Conservation (phyloP, 306 rosid genomes). For the Trifolium subterraneum region DNA sequence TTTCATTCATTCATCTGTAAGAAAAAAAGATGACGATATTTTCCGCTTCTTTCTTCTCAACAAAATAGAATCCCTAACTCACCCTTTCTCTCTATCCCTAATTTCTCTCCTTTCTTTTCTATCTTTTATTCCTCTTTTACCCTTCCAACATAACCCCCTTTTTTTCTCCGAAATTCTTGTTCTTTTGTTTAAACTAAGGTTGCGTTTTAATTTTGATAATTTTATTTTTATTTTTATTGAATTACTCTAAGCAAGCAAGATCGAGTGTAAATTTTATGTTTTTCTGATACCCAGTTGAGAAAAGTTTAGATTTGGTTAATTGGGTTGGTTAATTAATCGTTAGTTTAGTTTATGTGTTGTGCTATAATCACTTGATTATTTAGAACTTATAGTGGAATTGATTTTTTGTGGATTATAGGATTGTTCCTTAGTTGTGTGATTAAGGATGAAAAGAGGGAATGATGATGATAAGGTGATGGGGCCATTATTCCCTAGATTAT, state of each 20-base stretch:
- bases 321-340: constrained; percentile 31
- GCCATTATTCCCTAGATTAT: constrained; percentile 95
- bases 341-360: constrained; percentile 24
- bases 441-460: constrained; percentile 74
- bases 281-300: neutral
- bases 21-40: neutral
- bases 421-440: constrained; percentile 13
- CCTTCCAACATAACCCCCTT: constrained; percentile 4
- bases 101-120: neutral
- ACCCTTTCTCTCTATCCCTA: constrained; percentile 13
- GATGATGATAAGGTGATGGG: constrained; percentile 83
- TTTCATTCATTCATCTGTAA: constrained; percentile 8
- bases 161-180: constrained; percentile 40
- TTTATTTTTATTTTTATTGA: too few species aligned
- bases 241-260: constrained; percentile 29
- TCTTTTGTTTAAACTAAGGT: neutral
- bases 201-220: neutral
- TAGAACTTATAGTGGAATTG: constrained; percentile 34
- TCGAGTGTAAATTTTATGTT: constrained; percentile 31
- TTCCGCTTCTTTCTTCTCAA: constrained; percentile 10
- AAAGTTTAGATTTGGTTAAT: constrained; percentile 30
- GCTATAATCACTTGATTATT: neutral
- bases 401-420: constrained; percentile 42
- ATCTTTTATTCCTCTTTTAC: neutral
- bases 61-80: constrained; percentile 46